phyloP scores from a whole-genome alignment of 306 rosid genomes.

The Pyrus pyrifolia region DNA sequence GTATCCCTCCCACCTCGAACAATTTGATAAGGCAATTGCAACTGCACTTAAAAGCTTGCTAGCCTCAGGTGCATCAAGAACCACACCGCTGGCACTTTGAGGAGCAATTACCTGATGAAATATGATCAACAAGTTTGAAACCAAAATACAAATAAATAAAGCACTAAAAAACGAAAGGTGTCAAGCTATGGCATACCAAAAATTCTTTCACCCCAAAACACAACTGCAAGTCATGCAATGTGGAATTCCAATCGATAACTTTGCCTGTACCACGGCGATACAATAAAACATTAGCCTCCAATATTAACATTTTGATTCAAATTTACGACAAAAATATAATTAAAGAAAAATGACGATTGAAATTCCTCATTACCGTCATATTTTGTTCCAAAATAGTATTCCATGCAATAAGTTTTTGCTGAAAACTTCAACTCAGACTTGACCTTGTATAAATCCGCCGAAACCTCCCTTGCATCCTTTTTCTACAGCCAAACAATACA shows the following conservation, averaged over 20 bases:
- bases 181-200: slow-evolving; percentile 51
- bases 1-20: slow-evolving; percentile 69
- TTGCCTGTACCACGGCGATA: slow-evolving; percentile 42
- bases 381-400: slow-evolving; percentile 60
- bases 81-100: slow-evolving; percentile 94
- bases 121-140: slow-evolving; percentile 12
- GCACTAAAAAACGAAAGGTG: slow-evolving; percentile 6
- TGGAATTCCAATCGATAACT: slow-evolving; percentile 47
- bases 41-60: slow-evolving; percentile 95
- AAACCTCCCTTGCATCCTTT: slow-evolving; percentile 66
- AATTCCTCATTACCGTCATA: slow-evolving; percentile 37
- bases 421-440: slow-evolving; percentile 77
- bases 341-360: background rate
- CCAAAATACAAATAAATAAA: background rate
- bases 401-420: slow-evolving; percentile 73
- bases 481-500: slow-evolving; percentile 35
- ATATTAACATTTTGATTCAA: background rate
- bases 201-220: slow-evolving; percentile 91
- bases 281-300: slow-evolving; percentile 9
- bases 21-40: slow-evolving; percentile 94
- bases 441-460: slow-evolving; percentile 58
- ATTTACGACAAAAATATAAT: background rate
- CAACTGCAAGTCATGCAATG: slow-evolving; percentile 70
- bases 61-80: slow-evolving; percentile 92
- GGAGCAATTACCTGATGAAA: slow-evolving; percentile 79